Evolutionary conservation across 2,329 filamentous ascomycete species (phyloP), one percentile per base, ranked within the genome.

Genomic region (Lithohypha guttulata): DNA sequence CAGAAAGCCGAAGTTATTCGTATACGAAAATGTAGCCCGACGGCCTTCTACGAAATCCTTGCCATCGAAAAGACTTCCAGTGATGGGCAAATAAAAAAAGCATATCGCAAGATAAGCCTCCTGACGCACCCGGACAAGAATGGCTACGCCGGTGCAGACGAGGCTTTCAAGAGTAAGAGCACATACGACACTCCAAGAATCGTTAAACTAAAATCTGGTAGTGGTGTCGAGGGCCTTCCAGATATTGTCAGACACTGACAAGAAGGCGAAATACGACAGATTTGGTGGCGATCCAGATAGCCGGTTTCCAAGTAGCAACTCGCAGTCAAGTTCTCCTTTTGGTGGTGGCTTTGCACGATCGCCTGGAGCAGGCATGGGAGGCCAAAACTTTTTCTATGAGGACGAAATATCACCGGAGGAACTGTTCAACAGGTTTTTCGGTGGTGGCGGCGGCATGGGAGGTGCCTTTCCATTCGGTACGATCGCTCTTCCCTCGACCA

Each of bases 81-180:
- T 34, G 89, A 96, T 52, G 62, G 70, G 46, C 89, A 96, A 55
- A 86, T 98, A 58, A 98, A 96, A 63, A 96, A 96, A 68, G 89
- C 91, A 5, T 98, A 98, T 65, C 77, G 89, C 56, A 96, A 94
- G 65, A 73, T 93, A 59, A 91, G 83, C 58, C 68, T 98, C 54
- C 71, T 96, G 56, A 98, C 91, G 43, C 91, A 98, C 69, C 91
- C 91, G 47, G 91, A 98, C 69, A 98, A 98, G 70, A 98, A 98
- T 70, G 87, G 87, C 35, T 87, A 95, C 59, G 80, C 89, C 25
- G 78, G 93, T 44, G 89, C 91, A 40, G 91, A 95, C 59, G 91
- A 98, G 66, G 91, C 91, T 21, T 98, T 98, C 68, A 98, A 98
- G 69, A 83, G 74, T 77, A 56, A 61, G 70, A 64, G 8, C 23